These are phyloP conservation scores for Phaeosphaeria sp. DNA, from an alignment of 2,329 filamentous ascomycete species.

Conservation along the genomic window DNA sequence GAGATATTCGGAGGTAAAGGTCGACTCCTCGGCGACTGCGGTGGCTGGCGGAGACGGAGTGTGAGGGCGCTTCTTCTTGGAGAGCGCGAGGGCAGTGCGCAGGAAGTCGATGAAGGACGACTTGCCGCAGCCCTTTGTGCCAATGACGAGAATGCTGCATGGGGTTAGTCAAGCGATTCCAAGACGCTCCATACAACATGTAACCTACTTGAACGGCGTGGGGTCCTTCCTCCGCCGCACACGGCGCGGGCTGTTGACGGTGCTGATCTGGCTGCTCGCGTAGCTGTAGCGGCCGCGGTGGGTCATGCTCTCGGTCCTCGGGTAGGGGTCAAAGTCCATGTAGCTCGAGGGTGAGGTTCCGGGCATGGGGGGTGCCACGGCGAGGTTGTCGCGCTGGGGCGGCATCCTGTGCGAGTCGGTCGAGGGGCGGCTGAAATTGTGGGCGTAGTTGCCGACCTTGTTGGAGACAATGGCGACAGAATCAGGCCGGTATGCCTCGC, in stretches of 20 bases:
- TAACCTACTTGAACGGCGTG: slow-evolving; percentile 90
- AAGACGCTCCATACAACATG: not conserved
- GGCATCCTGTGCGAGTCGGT: slow-evolving; percentile 50
- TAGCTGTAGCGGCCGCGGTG: slow-evolving; percentile 96
- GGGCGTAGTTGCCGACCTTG: slow-evolving; percentile 54
- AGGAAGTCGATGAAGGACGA: slow-evolving; percentile 97
- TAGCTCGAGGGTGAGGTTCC: slow-evolving; percentile 44
- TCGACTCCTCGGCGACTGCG: slow-evolving; percentile 56
- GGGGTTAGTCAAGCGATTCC: slow-evolving; percentile 17
- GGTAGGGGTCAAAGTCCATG: slow-evolving; percentile 76
- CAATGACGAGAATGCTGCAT: slow-evolving; percentile 84
- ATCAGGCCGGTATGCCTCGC: slow-evolving; percentile 68
- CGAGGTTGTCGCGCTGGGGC: slow-evolving; percentile 22
- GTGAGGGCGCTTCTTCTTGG: slow-evolving; percentile 74
- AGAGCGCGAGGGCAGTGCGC: slow-evolving; percentile 81
- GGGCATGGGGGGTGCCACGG: slow-evolving; percentile 64
- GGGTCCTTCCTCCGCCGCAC: slow-evolving; percentile 95
- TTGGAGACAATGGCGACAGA: slow-evolving; percentile 67
- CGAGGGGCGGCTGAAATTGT: slow-evolving; percentile 47
- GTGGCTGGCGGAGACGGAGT: slow-evolving; percentile 52
- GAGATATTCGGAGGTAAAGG: slow-evolving; percentile 85
- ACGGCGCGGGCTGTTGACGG: slow-evolving; percentile 89
- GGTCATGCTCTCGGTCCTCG: slow-evolving; percentile 91
- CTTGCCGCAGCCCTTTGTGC: slow-evolving; percentile 87
- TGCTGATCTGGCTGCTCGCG: slow-evolving; percentile 87